Evolutionary conservation across 768 basidiomycete species (phyloP).

Genomic region (Hericium coralloides): DNA sequence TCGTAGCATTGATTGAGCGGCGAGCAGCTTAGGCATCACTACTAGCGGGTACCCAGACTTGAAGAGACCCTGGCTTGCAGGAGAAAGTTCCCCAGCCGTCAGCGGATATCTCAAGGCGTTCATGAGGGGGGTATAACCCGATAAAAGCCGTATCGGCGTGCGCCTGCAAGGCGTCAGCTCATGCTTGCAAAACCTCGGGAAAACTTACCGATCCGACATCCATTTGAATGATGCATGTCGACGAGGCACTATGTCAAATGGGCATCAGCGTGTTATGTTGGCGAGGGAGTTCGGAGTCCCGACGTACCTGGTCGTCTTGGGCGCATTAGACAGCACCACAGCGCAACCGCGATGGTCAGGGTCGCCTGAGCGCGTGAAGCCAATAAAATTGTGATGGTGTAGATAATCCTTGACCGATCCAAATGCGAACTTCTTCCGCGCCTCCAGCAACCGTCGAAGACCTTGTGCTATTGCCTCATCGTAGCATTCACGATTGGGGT

Average conservation of each 20-base stretch:
- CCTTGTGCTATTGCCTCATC: conserved; percentile 41
- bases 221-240: conserved; percentile 41
- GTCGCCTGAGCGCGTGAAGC: conserved; percentile 65
- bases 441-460: conserved; percentile 46
- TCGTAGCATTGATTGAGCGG: background rate
- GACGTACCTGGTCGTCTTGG: conserved; percentile 6
- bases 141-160: conserved; percentile 30
- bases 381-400: conserved; percentile 53
- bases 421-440: conserved; percentile 59
- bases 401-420: conserved; percentile 57
- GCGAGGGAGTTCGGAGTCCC: background rate
- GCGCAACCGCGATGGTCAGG: conserved; percentile 48
- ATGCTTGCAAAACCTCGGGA: conserved; percentile 3
- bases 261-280: background rate
- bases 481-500: conserved; percentile 62
- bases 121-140: conserved; percentile 40
- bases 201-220: conserved; percentile 49
- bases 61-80: conserved; percentile 43
- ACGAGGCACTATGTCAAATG: background rate
- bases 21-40: too few species aligned
- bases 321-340: conserved; percentile 59
- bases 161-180: conserved; percentile 16
- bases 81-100: conserved; percentile 64
- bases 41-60: conserved; percentile 44
- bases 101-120: conserved; percentile 34